A percentile compares a stretch with the other conserved stretches of the same genome.
Conservation (phyloP, 768 basidiomycete species). For the Amylocystis lapponica region DNA sequence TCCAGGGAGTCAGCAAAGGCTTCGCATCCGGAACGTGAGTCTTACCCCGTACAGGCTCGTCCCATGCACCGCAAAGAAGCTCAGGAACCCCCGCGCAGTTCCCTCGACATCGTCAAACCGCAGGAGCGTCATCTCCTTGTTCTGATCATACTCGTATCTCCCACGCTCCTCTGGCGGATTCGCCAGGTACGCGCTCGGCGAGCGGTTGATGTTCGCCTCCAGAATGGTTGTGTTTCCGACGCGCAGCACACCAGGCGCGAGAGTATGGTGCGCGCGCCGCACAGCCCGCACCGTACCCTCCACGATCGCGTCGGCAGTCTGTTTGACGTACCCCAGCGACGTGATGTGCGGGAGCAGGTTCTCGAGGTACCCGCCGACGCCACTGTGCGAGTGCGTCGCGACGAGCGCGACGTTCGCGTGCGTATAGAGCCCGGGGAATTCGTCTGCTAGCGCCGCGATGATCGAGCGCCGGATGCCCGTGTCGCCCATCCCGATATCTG, state of each 20-base stretch:
- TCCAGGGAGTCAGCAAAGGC: background rate
- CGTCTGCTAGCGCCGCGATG: constrained; percentile 46
- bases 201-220: constrained; percentile 68
- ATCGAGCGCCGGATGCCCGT: constrained; percentile 68
- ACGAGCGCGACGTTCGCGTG: constrained; percentile 71
- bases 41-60: constrained; percentile 72
- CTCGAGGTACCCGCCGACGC: constrained; percentile 76
- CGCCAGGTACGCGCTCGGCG: constrained; percentile 69
- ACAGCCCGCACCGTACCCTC: constrained; percentile 65
- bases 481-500: constrained; percentile 82
- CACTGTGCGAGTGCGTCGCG: constrained; percentile 71
- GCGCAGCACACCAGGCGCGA: constrained; percentile 53
- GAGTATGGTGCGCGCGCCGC: constrained; percentile 55
- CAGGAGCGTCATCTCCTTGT: constrained; percentile 67
- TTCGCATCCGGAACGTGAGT: background rate
- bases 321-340: constrained; percentile 64
- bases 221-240: constrained; percentile 66
- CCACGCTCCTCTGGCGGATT: constrained; percentile 70
- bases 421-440: constrained; percentile 60
- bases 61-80: constrained; percentile 76
- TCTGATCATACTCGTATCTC: constrained; percentile 62
- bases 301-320: constrained; percentile 69
- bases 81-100: constrained; percentile 58
- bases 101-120: constrained; percentile 57
- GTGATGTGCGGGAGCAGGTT: constrained; percentile 75